These are phyloP conservation scores for Didymella segeticola DNA, from an alignment of 2,329 filamentous ascomycete species.

Conservation along the genomic window DNA sequence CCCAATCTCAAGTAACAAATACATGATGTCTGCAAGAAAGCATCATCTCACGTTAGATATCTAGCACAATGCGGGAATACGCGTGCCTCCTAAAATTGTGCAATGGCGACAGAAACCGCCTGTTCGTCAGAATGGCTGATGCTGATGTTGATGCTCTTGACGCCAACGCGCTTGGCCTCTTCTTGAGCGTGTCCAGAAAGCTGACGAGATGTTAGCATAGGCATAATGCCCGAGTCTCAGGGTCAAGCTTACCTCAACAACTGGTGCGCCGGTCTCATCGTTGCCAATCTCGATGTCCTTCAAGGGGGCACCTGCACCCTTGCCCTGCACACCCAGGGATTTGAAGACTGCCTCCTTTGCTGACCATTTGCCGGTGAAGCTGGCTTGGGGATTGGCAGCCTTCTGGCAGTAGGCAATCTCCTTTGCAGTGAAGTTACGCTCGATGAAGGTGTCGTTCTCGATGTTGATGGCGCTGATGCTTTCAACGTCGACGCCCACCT, in stretches of 20 bases:
- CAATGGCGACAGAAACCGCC: constrained; percentile 91
- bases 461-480: constrained; percentile 87
- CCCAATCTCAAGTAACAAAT: constrained; percentile 7
- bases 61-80: not conserved
- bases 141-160: constrained; percentile 88
- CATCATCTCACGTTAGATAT: not conserved
- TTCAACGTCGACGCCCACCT: constrained; percentile 94
- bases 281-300: constrained; percentile 93
- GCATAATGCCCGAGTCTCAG: not conserved
- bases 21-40: not conserved
- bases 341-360: constrained; percentile 99
- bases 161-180: constrained; percentile 83
- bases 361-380: constrained; percentile 94
- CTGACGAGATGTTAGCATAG: constrained; percentile 55
- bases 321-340: constrained; percentile 84
- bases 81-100: constrained; percentile 66
- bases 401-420: constrained; percentile 89
- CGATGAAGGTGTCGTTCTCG: constrained; percentile 89
- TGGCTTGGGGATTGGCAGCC: constrained; percentile 80
- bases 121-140: constrained; percentile 96
- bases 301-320: constrained; percentile 86
- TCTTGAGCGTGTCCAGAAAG: constrained; percentile 83
- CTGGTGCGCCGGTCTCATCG: constrained; percentile 81
- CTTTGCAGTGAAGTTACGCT: constrained; percentile 87
- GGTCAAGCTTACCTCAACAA: constrained; percentile 74